Evolutionary conservation across 768 basidiomycete species (phyloP), one percentile per base, ranked within the genome.

Genomic region (Suillus alpinus): DNA sequence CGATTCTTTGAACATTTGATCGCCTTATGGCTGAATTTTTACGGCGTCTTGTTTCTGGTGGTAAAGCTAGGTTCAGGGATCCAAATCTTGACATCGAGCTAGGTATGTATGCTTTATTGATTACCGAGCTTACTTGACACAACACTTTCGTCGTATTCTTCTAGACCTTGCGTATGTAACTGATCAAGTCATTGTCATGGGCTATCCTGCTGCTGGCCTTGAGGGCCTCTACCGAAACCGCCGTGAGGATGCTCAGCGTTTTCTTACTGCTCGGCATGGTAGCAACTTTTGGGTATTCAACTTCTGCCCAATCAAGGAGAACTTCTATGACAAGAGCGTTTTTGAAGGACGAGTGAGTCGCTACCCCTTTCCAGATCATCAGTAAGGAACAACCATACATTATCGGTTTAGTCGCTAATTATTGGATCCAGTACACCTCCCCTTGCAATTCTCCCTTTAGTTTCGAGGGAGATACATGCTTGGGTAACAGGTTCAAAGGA

Each of bases 331-430:
- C 3, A 76, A 87, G 2, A 74, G 75, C 50, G 75, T 87, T 40
- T 95, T 95, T 69, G 81, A 82, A 13, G 86, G 87, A 8, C 78
- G 91, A 44, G 89, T 94, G 18, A 92, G 89, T 66, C 78, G 93
- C 56, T 94, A 89, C 68, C 94, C 94, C 0, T 94, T 92, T 69
- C 94, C 94, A 23, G 94, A 95, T 69, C 94, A 95, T 69, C 91
- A 94, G 86, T 91, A 64, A 73, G 89, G 80, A 50, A 14, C 56
- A 29, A 57, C 16, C 23, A 37, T 62, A 23, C 53, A 40, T 32
- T 4, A 26, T 31, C 29, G 16, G 37, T 23, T 60, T 32, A 47
- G 36, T 32, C 26, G 6, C 53, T 58, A 23, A 55, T 29, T 8
- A 61, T 63, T 10, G 63, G 13, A 23, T 20, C 9, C 63, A 90